phyloP scores from a whole-genome alignment of 1,139 yeast species.

The Pichia sp. region DNA sequence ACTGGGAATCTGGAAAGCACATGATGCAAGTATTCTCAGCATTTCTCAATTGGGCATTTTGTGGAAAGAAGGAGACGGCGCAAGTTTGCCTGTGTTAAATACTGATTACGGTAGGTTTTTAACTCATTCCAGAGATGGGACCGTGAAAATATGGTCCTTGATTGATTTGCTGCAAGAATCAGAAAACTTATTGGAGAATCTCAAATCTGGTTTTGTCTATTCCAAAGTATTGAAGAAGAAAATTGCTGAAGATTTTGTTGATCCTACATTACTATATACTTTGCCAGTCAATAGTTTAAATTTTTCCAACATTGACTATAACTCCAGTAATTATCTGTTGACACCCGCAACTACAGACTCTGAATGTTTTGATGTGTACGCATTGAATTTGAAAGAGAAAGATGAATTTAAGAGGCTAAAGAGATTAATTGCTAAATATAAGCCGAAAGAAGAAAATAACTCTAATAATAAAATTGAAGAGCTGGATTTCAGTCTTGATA shows the following conservation, averaged over 20 bases:
- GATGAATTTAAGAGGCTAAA: slow-evolving; percentile 17
- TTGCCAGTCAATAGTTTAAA: slow-evolving; percentile 51
- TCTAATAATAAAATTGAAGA: background rate
- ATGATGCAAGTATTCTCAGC: slow-evolving; percentile 34
- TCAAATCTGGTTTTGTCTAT: slow-evolving; percentile 12
- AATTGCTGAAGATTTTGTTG: background rate
- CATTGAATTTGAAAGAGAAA: slow-evolving; percentile 19
- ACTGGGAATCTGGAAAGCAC: slow-evolving; percentile 40
- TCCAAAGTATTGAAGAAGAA: slow-evolving; percentile 14
- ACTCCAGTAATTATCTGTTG: slow-evolving; percentile 25
- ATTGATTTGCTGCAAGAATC: slow-evolving; percentile 11
- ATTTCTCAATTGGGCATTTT: slow-evolving; percentile 31
- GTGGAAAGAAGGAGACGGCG: slow-evolving; percentile 16
- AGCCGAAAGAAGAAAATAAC: background rate
- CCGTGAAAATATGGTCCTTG: slow-evolving; percentile 40
- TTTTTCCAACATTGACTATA: slow-evolving; percentile 41
- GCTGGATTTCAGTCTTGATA: background rate
- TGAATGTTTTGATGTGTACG: slow-evolving; percentile 44
- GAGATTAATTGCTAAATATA: slow-evolving; percentile 21
- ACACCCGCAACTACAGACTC: slow-evolving; percentile 50
- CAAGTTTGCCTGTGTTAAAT: slow-evolving; percentile 7
- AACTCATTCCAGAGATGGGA: slow-evolving; percentile 50
- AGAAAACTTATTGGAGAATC: background rate
- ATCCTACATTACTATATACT: slow-evolving; percentile 23
- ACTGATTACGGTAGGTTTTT: slow-evolving; percentile 28